phyloP scores from a whole-genome alignment of 176 grass and related monocot genomes.

The Metroxylon sagu region DNA sequence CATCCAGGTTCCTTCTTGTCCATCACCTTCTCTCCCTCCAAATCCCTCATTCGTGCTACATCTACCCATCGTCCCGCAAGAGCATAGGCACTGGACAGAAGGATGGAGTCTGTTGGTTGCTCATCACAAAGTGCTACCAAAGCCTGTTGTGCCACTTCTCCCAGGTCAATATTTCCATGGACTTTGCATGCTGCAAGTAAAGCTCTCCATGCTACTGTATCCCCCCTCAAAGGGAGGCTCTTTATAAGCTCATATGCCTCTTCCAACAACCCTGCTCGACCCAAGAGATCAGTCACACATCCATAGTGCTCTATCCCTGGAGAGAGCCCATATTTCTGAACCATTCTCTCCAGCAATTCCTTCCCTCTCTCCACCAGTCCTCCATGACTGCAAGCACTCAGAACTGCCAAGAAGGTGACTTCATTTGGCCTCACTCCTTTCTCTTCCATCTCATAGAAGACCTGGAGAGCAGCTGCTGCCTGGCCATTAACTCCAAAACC shows the following conservation, averaged over 20 bases:
- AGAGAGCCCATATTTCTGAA: background rate
- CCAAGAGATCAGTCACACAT: conserved; percentile 19
- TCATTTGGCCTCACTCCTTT: conserved; percentile 5
- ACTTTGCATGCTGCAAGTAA: conserved; percentile 62
- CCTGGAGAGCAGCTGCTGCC: conserved; percentile 8
- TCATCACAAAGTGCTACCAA: conserved; percentile 26
- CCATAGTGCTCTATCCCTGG: conserved; percentile 17
- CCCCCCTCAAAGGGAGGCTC: conserved; percentile 18
- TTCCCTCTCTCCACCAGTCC: conserved; percentile 10
- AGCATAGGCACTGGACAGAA: conserved; percentile 44
- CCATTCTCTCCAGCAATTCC: conserved; percentile 22
- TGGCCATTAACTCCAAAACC: conserved; percentile 13
- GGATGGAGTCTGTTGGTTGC: conserved; percentile 46
- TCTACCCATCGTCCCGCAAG: conserved; percentile 33
- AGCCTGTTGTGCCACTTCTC: conserved; percentile 13
- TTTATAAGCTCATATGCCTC: conserved; percentile 18
- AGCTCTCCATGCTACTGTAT: conserved; percentile 36
- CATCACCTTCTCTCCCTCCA: conserved; percentile 13
- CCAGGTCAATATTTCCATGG: conserved; percentile 42
- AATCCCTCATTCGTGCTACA: conserved; percentile 22
- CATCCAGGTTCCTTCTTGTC: conserved; percentile 43
- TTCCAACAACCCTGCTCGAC: conserved; percentile 8
- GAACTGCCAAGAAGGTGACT: conserved; percentile 18
- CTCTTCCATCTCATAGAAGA: conserved; percentile 16
- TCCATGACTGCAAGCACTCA: conserved; percentile 18